These are phyloP conservation scores for Solanum hybrid DNA, from an alignment of 305 asterid species.

Conservation along the genomic window DNA sequence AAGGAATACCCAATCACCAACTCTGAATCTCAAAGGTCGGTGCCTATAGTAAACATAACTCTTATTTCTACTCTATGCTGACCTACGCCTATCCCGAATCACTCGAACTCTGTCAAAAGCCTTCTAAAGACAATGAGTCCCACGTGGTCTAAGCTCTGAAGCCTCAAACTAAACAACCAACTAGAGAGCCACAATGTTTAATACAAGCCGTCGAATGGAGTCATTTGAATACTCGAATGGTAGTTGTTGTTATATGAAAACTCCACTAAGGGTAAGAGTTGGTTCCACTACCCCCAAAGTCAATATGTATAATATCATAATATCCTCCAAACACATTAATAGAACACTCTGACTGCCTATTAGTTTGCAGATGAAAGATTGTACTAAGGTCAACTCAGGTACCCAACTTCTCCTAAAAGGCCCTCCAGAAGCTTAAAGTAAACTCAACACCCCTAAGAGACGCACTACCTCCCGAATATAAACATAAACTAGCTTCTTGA, in stretches of 20 bases:
- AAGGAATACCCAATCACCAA: background rate
- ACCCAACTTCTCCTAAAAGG: background rate
- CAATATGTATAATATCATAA: too few species aligned
- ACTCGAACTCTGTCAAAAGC: background rate
- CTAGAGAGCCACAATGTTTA: background rate
- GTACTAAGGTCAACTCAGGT: background rate
- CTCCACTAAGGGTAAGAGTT: background rate
- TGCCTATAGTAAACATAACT: background rate
- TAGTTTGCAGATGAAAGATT: background rate
- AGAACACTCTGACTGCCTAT: background rate
- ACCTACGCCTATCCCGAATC: background rate
- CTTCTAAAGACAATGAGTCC: background rate
- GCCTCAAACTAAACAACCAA: background rate
- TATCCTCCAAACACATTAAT: background rate
- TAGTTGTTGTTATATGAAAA: background rate
- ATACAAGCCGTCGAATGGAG: background rate
- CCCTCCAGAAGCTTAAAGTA: background rate
- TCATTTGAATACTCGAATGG: background rate
- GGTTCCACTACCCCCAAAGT: background rate
- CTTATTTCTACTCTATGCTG: too few species aligned
- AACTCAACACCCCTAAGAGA: background rate
- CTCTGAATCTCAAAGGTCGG: background rate
- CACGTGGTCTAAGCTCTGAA: background rate
- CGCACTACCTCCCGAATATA: background rate
- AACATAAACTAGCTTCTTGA: background rate